Evolutionary conservation across 352 stramenopile genomes (phyloP).

Genomic region (Phytopythium cucurbitacearum): DNA sequence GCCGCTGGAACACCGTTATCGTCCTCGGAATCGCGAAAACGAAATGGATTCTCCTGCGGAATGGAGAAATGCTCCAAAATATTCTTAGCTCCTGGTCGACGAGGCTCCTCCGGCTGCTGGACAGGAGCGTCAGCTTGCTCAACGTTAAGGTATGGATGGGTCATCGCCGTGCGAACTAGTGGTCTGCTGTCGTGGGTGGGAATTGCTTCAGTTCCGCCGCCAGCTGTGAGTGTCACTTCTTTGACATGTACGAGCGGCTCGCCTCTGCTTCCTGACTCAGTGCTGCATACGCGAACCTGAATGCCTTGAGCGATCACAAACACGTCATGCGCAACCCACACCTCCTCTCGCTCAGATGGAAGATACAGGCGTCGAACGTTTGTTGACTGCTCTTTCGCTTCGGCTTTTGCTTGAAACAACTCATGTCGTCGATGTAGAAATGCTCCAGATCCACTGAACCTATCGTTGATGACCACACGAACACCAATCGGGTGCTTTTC

Average conservation of each 20-base stretch:
- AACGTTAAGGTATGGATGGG: no score
- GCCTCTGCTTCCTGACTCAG: slow-evolving; percentile 55
- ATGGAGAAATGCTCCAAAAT: slow-evolving; percentile 78
- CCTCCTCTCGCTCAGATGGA: slow-evolving; percentile 5
- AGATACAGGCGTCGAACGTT: slow-evolving; percentile 22
- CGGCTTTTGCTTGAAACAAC: slow-evolving; percentile 12
- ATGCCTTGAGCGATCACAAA: slow-evolving; percentile 48
- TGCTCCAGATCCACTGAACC: slow-evolving; percentile 38
- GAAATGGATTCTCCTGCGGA: slow-evolving; percentile 68
- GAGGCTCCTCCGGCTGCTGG: neutral
- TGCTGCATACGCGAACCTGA: slow-evolving; percentile 61
- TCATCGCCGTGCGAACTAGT: neutral
- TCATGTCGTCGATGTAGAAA: slow-evolving; percentile 26
- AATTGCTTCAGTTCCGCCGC: slow-evolving; percentile 25
- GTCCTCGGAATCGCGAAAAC: slow-evolving; percentile 49
- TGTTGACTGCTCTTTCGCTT: slow-evolving; percentile 1
- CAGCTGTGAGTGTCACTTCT: slow-evolving; percentile 43
- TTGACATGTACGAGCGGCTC: slow-evolving; percentile 61
- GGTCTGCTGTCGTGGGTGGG: slow-evolving; percentile 22
- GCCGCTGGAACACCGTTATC: slow-evolving; percentile 10
- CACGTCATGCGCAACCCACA: slow-evolving; percentile 43
- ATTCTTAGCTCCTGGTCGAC: slow-evolving; percentile 27
- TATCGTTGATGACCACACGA: slow-evolving; percentile 66
- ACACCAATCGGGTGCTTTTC: slow-evolving; percentile 61
- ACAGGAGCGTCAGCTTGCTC: neutral